Evolutionary conservation across 1,139 yeast genomes (phyloP), one percentile per base, ranked within the genome.

Genomic region (Geotrichum siamense): DNA sequence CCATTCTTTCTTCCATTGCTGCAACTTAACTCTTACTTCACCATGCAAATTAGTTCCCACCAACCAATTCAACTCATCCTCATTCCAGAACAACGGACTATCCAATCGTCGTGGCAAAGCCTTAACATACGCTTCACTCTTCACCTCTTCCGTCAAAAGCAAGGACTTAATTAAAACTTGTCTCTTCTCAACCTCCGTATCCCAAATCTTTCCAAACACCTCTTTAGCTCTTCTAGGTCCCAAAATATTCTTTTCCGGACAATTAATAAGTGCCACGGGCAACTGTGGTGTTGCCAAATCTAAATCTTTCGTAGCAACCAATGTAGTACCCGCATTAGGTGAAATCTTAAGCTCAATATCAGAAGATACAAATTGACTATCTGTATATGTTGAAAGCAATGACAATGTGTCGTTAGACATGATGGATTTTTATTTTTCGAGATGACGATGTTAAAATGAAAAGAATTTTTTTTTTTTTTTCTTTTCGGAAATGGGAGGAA

Each of bases 31-130:
- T 2, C 46, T 49, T 8, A 70, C 52, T 20, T 70, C 65, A 10
- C 64, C 57, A 21, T 53, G 57, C 3, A 76, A 58, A 56, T 80
- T 82, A 1, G 94, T 80, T 0, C 89, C 93, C 38, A 70, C 66
- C 6, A 86, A 60, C 43, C 70, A 61, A 49, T 74, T 67, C 6
- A 48, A 47, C 38, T 81, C 82, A 4, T 64, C 63, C 0, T 70
- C 60, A 13, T 64, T 33, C 49, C 49, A 47, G 19, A 39, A 39
- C 5, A 39, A 19, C 8, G 49, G 49, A 22, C 41, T 39, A 13
- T 43, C 49, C 9, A 38, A 25, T 5, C 23, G 10, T 26, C 33
- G 38, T 16, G 49, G 49, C 15, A 47, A 35, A 10, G 42, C 44
- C 8, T 35, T 39, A 16, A 47, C 32, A 13, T 43, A 47, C n/a